A percentile compares a stretch with the other conserved stretches of the same genome.
Conservation (phyloP, 768 basidiomycete genomes). For the Crepidotus variabilis region DNA sequence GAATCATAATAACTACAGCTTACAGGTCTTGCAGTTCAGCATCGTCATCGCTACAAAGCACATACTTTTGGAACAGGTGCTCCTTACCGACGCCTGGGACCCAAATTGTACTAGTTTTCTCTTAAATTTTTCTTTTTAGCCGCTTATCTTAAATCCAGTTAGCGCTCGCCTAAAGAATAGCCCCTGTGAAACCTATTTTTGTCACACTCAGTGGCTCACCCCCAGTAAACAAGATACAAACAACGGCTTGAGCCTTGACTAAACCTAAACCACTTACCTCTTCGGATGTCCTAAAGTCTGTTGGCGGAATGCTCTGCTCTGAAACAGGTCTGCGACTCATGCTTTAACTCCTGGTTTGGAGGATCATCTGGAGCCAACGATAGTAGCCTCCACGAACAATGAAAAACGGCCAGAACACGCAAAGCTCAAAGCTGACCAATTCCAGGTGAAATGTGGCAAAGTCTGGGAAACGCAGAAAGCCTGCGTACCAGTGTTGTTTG, state of each 20-base stretch:
- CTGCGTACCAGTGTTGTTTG: conserved; percentile 72
- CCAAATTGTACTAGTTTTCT: too few species aligned
- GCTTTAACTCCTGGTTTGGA: conserved; percentile 98
- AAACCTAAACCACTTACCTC: background rate
- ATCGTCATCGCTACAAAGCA: too few species aligned
- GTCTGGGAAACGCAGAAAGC: conserved; percentile 77
- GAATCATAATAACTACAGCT: too few species aligned
- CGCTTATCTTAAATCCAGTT: too few species aligned
- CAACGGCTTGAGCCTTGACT: background rate
- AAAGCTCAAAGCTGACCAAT: conserved; percentile 81
- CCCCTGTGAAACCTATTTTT: too few species aligned
- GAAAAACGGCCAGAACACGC: conserved; percentile 52
- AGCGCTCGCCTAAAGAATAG: too few species aligned
- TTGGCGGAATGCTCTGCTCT: conserved; percentile 84
- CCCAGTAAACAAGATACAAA: too few species aligned
- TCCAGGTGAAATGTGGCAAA: conserved; percentile 79
- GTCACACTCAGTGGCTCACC: too few species aligned
- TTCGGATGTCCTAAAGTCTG: conserved; percentile 73
- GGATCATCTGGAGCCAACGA: conserved; percentile 88
- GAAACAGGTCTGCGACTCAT: conserved; percentile 87
- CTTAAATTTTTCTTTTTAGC: too few species aligned
- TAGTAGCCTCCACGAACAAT: conserved; percentile 34
- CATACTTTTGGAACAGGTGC: too few species aligned
- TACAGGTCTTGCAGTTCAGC: too few species aligned
- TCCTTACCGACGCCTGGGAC: too few species aligned